Evolutionary conservation across 2,329 filamentous ascomycete genomes (phyloP).

Genomic region (Dactylellina cionopaga): DNA sequence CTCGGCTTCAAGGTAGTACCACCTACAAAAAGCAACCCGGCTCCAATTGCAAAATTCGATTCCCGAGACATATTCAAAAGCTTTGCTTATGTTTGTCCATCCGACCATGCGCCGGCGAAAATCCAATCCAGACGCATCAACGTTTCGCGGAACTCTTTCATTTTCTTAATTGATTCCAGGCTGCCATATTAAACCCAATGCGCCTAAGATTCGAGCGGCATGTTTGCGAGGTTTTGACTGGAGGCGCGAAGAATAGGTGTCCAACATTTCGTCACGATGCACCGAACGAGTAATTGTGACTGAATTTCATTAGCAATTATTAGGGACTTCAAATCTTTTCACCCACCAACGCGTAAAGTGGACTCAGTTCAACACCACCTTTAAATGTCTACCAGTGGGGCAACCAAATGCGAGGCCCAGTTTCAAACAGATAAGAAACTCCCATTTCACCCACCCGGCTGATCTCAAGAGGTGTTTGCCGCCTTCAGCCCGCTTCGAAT

Average conservation of each 20-base stretch:
- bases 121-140: too few relatives aligned
- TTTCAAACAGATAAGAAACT: conserved; percentile 45
- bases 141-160: too few relatives aligned
- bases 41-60: conserved; percentile 14
- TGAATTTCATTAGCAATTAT: conserved; percentile 27
- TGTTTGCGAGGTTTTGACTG: neutral
- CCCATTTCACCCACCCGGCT: conserved; percentile 24
- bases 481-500: conserved; percentile 5
- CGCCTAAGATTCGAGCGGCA: neutral
- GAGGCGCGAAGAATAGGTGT: neutral
- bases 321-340: conserved; percentile 2
- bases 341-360: conserved; percentile 40
- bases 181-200: too few relatives aligned
- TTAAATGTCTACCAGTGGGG: conserved; percentile 35
- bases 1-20: conserved; percentile 15
- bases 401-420: conserved; percentile 37
- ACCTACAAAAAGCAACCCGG: neutral
- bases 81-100: neutral
- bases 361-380: conserved; percentile 3
- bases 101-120: neutral
- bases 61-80: neutral
- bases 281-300: conserved; percentile 24
- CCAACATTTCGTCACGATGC: conserved; percentile 41
- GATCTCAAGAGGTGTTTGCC: conserved; percentile 31
- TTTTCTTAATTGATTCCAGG: too few relatives aligned